Percentiles rank a stretch among this genome's conserved stretches.
These are phyloP conservation scores for Arachnomyces sp. DNA, from an alignment of 2,329 filamentous ascomycete species.

Conservation along the genomic window DNA sequence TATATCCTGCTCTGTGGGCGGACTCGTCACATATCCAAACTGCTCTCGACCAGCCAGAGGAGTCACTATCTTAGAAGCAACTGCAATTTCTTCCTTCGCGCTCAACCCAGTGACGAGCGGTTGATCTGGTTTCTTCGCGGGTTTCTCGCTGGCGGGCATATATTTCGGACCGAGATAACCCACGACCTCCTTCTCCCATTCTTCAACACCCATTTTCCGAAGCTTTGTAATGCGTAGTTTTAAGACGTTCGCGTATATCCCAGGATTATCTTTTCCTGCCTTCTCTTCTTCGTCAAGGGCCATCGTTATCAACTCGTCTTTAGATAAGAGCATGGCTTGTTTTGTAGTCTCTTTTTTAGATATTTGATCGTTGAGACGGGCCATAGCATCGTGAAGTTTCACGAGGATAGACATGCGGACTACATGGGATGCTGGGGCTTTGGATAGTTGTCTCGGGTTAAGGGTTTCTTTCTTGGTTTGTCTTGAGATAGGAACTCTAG, in stretches of 20 bases:
- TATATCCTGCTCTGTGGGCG: slow-evolving; percentile 60
- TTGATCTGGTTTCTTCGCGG: slow-evolving; percentile 19
- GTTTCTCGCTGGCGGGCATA: not conserved
- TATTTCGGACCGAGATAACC: slow-evolving; percentile 32
- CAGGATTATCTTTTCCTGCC: slow-evolving; percentile 55
- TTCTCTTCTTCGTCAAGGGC: slow-evolving; percentile 63
- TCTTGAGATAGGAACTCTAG: slow-evolving; percentile 10
- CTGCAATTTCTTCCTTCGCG: slow-evolving; percentile 53
- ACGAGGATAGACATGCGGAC: slow-evolving; percentile 35
- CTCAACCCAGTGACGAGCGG: slow-evolving; percentile 60
- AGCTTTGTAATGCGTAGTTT: slow-evolving; percentile 70
- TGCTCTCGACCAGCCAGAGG: slow-evolving; percentile 23
- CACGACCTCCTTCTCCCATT: slow-evolving; percentile 62
- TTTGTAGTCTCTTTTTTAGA: slow-evolving; percentile 14
- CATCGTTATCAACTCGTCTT: slow-evolving; percentile 38
- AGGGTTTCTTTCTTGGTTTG: slow-evolving; percentile 33
- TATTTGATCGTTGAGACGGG: slow-evolving; percentile 31
- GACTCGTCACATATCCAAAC: slow-evolving; percentile 61
- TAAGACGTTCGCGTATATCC: slow-evolving; percentile 74
- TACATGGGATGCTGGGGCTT: slow-evolving; percentile 35
- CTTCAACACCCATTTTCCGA: slow-evolving; percentile 62
- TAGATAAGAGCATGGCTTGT: slow-evolving; percentile 26
- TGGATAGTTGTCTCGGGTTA: slow-evolving; percentile 38
- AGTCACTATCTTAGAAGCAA: slow-evolving; percentile 36
- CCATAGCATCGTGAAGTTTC: slow-evolving; percentile 38